Evolutionary conservation across 164 flowering plant species (phyloP).

Genomic region (Chimonanthus salicifolius): DNA sequence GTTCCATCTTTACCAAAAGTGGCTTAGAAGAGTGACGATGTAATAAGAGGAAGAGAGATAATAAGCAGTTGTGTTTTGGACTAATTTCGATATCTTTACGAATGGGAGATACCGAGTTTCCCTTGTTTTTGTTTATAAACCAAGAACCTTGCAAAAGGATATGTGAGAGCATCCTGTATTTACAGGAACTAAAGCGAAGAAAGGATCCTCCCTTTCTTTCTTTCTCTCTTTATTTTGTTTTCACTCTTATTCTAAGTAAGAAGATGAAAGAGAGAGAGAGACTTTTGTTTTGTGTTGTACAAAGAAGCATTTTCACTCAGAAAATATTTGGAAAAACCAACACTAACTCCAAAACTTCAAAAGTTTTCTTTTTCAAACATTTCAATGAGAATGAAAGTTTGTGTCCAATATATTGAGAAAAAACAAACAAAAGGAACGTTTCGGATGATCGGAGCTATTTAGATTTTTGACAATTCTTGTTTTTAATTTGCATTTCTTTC

Average conservation of each 20-base stretch:
- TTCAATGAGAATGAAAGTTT: neutral
- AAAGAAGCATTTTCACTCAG: neutral
- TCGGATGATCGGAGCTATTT: neutral
- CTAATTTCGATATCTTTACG: no score
- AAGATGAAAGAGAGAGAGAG: no score
- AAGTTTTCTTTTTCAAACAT: neutral
- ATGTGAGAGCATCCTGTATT: neutral
- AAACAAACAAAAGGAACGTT: no score
- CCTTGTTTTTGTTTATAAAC: no score
- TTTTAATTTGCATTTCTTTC: neutral
- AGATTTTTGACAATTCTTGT: neutral
- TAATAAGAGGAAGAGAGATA: neutral
- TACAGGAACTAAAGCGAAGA: neutral
- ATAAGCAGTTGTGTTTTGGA: neutral
- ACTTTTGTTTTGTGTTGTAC: neutral
- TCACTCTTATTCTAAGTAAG: neutral
- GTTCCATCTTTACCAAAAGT: neutral
- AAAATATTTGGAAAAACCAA: neutral
- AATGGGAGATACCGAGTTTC: no score
- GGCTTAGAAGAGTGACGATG: neutral
- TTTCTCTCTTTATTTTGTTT: no score
- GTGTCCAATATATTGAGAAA: neutral
- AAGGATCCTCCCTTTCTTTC: neutral
- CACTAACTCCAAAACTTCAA: neutral
- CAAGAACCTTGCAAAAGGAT: no score